Evolutionary conservation across 1,284 basidiomycete species (phyloP).

Genomic region (Austroboletus niveus): DNA sequence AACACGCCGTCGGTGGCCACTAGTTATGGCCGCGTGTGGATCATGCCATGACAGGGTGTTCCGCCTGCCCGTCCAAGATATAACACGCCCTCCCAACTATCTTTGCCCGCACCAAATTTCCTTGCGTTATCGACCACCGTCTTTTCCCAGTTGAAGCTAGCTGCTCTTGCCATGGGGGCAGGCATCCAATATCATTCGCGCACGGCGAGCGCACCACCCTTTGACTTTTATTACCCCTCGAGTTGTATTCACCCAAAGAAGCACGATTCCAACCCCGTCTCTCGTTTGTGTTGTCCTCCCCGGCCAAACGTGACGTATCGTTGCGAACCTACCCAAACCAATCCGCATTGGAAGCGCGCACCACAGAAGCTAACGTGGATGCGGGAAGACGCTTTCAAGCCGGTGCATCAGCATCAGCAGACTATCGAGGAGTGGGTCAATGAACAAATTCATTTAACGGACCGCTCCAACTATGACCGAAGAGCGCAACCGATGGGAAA

Average conservation of each 20-base stretch:
- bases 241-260: constrained; percentile 26
- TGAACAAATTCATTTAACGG: constrained; percentile 43
- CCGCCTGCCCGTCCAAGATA: constrained; percentile 29
- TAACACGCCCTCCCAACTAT: constrained; percentile 19
- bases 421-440: constrained; percentile 62
- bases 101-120: constrained; percentile 17
- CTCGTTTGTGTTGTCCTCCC: constrained; percentile 24
- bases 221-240: constrained; percentile 14
- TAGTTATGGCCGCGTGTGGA: constrained; percentile 26
- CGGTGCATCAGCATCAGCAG: constrained; percentile 37
- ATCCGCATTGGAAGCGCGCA: constrained; percentile 41
- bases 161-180: constrained; percentile 25
- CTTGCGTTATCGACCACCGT: constrained; percentile 11
- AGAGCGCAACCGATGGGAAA: constrained; percentile 22
- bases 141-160: background rate
- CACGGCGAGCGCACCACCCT: constrained; percentile 15
- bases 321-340: constrained; percentile 19
- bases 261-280: constrained; percentile 14
- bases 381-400: constrained; percentile 45
- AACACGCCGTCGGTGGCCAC: constrained; percentile 24
- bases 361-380: constrained; percentile 53
- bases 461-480: constrained; percentile 29
- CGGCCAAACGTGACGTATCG: constrained; percentile 22
- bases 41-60: constrained; percentile 34
- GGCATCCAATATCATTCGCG: constrained; percentile 31